Evolutionary conservation across 371 early-diverging fungal species (phyloP).

Genomic region (Mortierella sp.): DNA sequence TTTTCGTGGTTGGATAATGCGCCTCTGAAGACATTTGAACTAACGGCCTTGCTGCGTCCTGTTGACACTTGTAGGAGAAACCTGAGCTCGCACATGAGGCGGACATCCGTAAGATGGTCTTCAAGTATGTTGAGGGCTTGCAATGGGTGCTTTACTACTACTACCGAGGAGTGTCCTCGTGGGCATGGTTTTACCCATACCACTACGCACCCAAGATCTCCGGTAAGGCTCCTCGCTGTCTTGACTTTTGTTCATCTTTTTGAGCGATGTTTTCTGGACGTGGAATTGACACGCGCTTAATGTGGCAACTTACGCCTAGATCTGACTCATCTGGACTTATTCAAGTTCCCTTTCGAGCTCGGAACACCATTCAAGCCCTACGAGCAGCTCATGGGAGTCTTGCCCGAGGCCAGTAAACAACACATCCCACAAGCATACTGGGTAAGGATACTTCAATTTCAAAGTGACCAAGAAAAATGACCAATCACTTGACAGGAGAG

Average conservation of each 20-base stretch:
- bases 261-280: neutral
- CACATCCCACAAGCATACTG: constrained; percentile 87
- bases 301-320: constrained; percentile 42
- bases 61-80: constrained; percentile 65
- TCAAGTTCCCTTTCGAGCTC: constrained; percentile 78
- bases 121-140: constrained; percentile 91
- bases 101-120: constrained; percentile 74
- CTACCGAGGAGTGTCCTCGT: constrained; percentile 94
- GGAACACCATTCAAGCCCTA: constrained; percentile 95
- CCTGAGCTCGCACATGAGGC: constrained; percentile 72
- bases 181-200: constrained; percentile 99
- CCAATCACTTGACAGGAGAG: neutral
- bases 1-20: neutral
- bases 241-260: neutral
- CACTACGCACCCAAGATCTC: constrained; percentile 99
- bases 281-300: neutral
- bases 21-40: neutral
- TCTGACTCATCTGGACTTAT: constrained; percentile 68
- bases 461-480: neutral
- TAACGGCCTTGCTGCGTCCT: neutral
- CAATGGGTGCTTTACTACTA: constrained; percentile 99
- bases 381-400: constrained; percentile 99
- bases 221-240: constrained; percentile 32
- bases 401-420: constrained; percentile 89
- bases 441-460: constrained; percentile 38